Evolutionary conservation across 2,329 filamentous ascomycete species (phyloP), one percentile per base, ranked within the genome.

Genomic region (Chaetomium sp.): DNA sequence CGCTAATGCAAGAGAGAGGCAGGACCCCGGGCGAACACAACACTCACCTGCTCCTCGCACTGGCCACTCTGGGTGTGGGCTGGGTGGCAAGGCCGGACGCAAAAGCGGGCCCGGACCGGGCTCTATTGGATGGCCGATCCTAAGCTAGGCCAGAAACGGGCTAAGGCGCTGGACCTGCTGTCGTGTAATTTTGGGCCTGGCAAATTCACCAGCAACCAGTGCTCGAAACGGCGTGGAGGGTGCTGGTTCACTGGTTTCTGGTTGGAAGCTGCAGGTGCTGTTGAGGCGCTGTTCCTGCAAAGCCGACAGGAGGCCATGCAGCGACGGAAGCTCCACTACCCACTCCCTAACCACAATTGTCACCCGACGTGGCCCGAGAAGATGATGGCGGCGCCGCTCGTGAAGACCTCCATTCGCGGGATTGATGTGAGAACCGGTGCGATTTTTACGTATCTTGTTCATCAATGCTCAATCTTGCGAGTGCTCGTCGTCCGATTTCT

Each of bases 151-250:
- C 45, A 9, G 27, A 56, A 52, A 27, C 53, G 56, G 56, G 0
- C 46, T 63, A 60, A 59, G 9, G 3, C 19, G 32, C 40, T 61
- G 56, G 55, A 37, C 42, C 34, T 58, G 58, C 43, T 60, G 61
- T 62, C 59, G 61, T 64, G 62, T 59, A 63, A 65, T 64, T 62
- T 65, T 66, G 63, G 63, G 45, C 59, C 62, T 58, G 61, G 46
- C 54, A 55, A 58, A 52, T 47, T 55, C 54, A 57, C 57, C 52
- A 27, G 52, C 57, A 62, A 53, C 59, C 61, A 62, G 60, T 63
- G 63, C 62, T 61, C 62, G 50, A 65, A 60, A 61, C 62, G 62
- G 61, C 54, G 37, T 54, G 49, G 58, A 61, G 51, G 40, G 54
- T 59, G 53, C 56, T 50, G 59, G 49, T 48, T 53, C 11, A 32